These are phyloP conservation scores for Fusarium nematophilum DNA, from an alignment of 2,329 filamentous ascomycete species.

Conservation along the genomic window DNA sequence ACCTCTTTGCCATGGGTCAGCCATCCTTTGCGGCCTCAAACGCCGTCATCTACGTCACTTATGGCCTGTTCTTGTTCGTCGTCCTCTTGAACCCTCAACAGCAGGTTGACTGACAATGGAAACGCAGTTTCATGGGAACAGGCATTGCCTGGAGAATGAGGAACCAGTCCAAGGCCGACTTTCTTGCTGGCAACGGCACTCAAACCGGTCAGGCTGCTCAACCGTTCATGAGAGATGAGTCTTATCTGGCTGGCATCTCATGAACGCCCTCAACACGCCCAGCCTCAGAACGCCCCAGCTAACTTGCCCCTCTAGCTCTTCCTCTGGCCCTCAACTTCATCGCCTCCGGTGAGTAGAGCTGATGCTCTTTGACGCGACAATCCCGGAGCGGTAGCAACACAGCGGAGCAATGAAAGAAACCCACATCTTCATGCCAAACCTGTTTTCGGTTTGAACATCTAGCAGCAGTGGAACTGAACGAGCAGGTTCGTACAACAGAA, in stretches of 20 bases:
- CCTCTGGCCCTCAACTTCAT: slow-evolving; percentile 90
- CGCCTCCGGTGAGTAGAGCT: slow-evolving; percentile 84
- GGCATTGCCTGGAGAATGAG: slow-evolving; percentile 68
- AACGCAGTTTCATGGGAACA: slow-evolving; percentile 70
- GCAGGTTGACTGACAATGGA: slow-evolving; percentile 26
- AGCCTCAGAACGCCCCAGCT: slow-evolving; percentile 32
- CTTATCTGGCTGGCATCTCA: too few species aligned
- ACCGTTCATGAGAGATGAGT: slow-evolving; percentile 4
- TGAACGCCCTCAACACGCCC: not conserved
- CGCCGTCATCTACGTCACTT: slow-evolving; percentile 84
- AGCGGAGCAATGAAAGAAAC: slow-evolving; percentile 17
- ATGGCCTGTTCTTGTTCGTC: slow-evolving; percentile 79
- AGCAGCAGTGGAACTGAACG: slow-evolving; percentile 37
- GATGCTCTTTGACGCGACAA: slow-evolving; percentile 33
- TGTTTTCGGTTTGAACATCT: slow-evolving; percentile 34
- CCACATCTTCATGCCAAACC: slow-evolving; percentile 12
- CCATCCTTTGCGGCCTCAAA: slow-evolving; percentile 83
- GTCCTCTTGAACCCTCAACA: not conserved
- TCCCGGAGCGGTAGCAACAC: slow-evolving; percentile 72
- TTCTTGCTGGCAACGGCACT: slow-evolving; percentile 81
- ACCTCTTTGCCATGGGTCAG: slow-evolving; percentile 69
- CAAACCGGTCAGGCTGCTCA: slow-evolving; percentile 76
- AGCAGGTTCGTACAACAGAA: slow-evolving; percentile 59
- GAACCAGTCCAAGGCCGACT: slow-evolving; percentile 75
- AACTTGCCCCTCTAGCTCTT: slow-evolving; percentile 66